A percentile compares a stretch with the other conserved stretches of the same genome.
phyloP scores from a whole-genome alignment of 169 alveolate genomes.

The Plasmodium coatneyi region DNA sequence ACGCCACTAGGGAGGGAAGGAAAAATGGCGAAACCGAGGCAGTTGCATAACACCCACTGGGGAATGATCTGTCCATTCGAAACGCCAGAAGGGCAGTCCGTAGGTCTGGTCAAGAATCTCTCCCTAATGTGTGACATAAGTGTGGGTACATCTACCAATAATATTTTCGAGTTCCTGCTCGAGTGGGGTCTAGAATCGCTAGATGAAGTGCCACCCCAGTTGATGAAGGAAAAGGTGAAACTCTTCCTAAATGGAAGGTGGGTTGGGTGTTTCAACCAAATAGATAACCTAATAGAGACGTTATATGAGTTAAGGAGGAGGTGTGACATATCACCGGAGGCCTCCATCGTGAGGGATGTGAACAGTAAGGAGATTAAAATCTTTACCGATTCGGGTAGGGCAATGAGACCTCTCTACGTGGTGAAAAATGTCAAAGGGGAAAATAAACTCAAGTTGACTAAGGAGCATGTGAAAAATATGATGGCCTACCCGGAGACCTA shows the following conservation, averaged over 20 bases:
- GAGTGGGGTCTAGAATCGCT: conserved; percentile 93
- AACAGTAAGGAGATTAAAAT: conserved; percentile 94
- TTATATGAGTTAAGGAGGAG: conserved; percentile 92
- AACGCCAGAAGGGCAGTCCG: conserved; percentile 99
- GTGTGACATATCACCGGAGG: conserved; percentile 94
- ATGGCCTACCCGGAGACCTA: conserved; percentile 53
- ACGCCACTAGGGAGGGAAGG: conserved; percentile 99
- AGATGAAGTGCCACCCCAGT: conserved; percentile 90
- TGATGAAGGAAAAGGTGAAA: conserved; percentile 93
- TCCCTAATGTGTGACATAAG: conserved; percentile 98
- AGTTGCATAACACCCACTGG: conserved; percentile 99
- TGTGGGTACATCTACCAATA: conserved; percentile 93
- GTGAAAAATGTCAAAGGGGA: conserved; percentile 90
- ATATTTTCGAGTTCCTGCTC: conserved; percentile 90
- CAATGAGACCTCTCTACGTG: conserved; percentile 98
- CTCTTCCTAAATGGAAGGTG: conserved; percentile 97
- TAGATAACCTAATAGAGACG: conserved; percentile 92
- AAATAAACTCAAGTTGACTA: conserved; percentile 88
- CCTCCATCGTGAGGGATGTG: conserved; percentile 96
- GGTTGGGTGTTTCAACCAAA: conserved; percentile 95
- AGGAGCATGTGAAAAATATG: conserved; percentile 83
- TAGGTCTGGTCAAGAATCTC: conserved; percentile 99
- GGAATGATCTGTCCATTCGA: conserved; percentile 99
- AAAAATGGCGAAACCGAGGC: conserved; percentile 99
- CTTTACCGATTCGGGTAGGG: conserved; percentile 99